Evolutionary conservation across 371 early-diverging fungal genomes (phyloP).

Genomic region (Mortierella sp.): DNA sequence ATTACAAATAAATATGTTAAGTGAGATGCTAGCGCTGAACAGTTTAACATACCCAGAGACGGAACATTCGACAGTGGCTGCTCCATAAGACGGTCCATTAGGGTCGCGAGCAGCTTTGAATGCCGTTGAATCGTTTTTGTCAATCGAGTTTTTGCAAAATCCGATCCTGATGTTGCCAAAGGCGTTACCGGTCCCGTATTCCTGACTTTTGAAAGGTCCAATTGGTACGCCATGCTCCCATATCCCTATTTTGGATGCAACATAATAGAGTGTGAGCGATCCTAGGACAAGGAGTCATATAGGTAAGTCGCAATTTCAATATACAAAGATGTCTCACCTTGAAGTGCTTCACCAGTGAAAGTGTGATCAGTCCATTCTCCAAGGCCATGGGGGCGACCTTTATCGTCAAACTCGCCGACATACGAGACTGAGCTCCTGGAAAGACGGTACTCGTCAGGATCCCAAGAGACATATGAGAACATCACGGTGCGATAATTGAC

Average conservation of each 20-base stretch:
- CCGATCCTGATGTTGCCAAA: slow-evolving; percentile 61
- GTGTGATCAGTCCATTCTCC: slow-evolving; percentile 65
- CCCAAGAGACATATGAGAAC: slow-evolving; percentile 59
- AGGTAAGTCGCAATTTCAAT: not conserved
- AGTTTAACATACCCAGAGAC: slow-evolving; percentile 54
- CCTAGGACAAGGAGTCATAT: not conserved
- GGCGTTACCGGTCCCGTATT: slow-evolving; percentile 64
- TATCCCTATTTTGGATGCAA: slow-evolving; percentile 33
- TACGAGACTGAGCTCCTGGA: slow-evolving; percentile 48
- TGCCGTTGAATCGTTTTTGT: slow-evolving; percentile 34
- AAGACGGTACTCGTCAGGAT: slow-evolving; percentile 44
- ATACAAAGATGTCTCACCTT: slow-evolving; percentile 31
- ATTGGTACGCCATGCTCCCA: slow-evolving; percentile 64
- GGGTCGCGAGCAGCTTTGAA: slow-evolving; percentile 45
- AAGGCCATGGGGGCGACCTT: slow-evolving; percentile 61
- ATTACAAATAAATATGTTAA: too few species aligned
- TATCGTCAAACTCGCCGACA: slow-evolving; percentile 59
- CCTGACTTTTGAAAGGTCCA: slow-evolving; percentile 65
- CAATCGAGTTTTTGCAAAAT: slow-evolving; percentile 56
- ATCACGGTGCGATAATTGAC: slow-evolving; percentile 39
- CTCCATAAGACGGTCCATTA: slow-evolving; percentile 53
- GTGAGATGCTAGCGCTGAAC: not conserved
- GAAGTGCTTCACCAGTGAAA: slow-evolving; percentile 60
- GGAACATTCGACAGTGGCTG: slow-evolving; percentile 64
- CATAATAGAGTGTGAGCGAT: too few species aligned